Evolutionary conservation across 257 asterid species (phyloP).

Genomic region (Knoxia roxburghii): DNA sequence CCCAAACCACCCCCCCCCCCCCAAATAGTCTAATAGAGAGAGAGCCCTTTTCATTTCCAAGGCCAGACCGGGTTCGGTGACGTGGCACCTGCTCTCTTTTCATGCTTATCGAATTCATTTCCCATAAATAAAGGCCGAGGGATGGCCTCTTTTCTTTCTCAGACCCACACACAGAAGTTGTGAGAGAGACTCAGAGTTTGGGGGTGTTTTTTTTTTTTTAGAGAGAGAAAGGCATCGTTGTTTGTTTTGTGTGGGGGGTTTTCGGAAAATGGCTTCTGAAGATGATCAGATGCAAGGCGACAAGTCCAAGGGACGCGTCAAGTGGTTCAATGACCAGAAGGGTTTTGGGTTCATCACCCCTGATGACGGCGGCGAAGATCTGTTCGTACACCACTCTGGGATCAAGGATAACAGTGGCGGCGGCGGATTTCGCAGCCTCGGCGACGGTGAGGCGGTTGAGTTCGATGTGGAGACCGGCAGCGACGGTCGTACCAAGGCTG

Average conservation of each 20-base stretch:
- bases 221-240: conserved; percentile 6
- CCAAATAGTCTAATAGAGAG: too few relatives aligned
- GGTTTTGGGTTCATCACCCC: conserved; percentile 90
- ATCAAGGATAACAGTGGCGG: conserved; percentile 57
- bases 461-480: conserved; percentile 35
- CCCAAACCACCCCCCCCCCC: too few relatives aligned
- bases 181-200: neutral
- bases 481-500: conserved; percentile 41
- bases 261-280: conserved; percentile 22
- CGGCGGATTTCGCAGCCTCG: conserved; percentile 56
- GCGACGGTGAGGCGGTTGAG: conserved; percentile 70
- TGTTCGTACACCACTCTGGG: conserved; percentile 75
- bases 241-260: neutral
- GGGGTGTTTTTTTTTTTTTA: neutral
- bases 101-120: neutral
- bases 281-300: conserved; percentile 23
- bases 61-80: neutral
- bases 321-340: conserved; percentile 82
- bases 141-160: too few relatives aligned
- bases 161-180: neutral
- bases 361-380: conserved; percentile 71
- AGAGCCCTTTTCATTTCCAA: neutral
- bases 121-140: conserved; percentile 4
- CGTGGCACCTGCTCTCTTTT: conserved; percentile 6
- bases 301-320: conserved; percentile 54